Percentiles rank a stretch among this genome's conserved stretches.
phyloP scores from a whole-genome alignment of 148 eudicot species.

The Rheum nobile region DNA sequence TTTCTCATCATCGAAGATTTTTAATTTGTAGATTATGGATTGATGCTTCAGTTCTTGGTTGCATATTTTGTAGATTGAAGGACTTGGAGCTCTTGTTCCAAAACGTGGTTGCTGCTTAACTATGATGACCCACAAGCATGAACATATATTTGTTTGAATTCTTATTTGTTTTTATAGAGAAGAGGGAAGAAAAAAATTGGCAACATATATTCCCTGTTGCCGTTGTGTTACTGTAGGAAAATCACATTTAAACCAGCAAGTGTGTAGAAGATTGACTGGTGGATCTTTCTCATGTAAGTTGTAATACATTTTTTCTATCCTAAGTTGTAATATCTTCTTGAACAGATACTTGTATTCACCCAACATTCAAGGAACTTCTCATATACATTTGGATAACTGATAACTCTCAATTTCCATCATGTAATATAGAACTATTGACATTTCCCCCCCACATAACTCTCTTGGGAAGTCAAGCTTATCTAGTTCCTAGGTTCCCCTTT shows the following conservation, averaged over 20 bases:
- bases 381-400: background rate
- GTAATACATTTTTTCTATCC: too few relatives aligned
- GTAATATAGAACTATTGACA: background rate
- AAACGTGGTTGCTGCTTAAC: slow-evolving; percentile 35
- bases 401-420: background rate
- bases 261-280: background rate
- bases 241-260: background rate
- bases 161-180: background rate
- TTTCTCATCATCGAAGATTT: background rate
- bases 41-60: slow-evolving; percentile 3
- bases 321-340: slow-evolving; percentile 2
- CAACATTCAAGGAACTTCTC: background rate
- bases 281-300: background rate
- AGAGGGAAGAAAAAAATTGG: background rate
- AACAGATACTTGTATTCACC: slow-evolving; percentile 1
- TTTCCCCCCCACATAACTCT: background rate
- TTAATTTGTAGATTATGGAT: background rate
- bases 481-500: background rate
- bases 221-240: background rate
- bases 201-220: background rate
- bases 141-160: background rate
- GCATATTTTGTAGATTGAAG: slow-evolving; percentile 45
- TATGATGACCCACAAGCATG: background rate
- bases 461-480: background rate
- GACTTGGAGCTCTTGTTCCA: slow-evolving; percentile 65